Evolutionary conservation across 1,139 yeast genomes (phyloP).

Genomic region (Hyphopichia burtonii): DNA sequence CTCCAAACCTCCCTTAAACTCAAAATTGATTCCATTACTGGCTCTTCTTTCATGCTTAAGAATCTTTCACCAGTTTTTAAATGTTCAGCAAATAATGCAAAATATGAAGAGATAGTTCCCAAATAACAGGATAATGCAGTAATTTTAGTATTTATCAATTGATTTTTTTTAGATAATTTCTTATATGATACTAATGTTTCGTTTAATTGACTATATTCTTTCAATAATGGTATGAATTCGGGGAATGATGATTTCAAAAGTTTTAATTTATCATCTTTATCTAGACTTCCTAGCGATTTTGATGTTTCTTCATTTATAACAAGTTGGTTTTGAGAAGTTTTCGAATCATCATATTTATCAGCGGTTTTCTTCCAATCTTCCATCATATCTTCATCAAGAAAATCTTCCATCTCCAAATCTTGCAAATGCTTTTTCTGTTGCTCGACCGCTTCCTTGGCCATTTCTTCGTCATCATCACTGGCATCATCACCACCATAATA

Average conservation of each 20-base stretch:
- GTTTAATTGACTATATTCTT: conserved; percentile 55
- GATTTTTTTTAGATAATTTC: conserved; percentile 22
- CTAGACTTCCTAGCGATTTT: conserved; percentile 34
- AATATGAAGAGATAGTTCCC: conserved; percentile 72
- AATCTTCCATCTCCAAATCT: conserved; percentile 80
- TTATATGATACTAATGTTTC: conserved; percentile 38
- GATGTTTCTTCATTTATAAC: conserved; percentile 26
- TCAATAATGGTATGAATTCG: conserved; percentile 75
- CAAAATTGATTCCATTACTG: conserved; percentile 82
- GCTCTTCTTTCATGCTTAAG: conserved; percentile 73
- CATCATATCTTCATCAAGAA: conserved; percentile 76
- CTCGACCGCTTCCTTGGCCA: conserved; percentile 86
- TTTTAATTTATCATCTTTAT: conserved; percentile 42
- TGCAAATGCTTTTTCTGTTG: conserved; percentile 83
- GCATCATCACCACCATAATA: conserved; percentile 83
- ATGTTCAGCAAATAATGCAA: conserved; percentile 65
- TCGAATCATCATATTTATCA: conserved; percentile 30
- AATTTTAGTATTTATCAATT: conserved; percentile 48
- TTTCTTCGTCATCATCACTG: conserved; percentile 69
- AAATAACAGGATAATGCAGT: conserved; percentile 75
- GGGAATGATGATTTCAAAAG: conserved; percentile 67
- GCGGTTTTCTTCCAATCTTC: conserved; percentile 62
- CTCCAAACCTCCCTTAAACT: conserved; percentile 89
- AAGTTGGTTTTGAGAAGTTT: conserved; percentile 15
- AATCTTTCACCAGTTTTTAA: conserved; percentile 55